phyloP scores from a whole-genome alignment of 192 early-diverging fungal species.

The Mortierella hygrophila region DNA sequence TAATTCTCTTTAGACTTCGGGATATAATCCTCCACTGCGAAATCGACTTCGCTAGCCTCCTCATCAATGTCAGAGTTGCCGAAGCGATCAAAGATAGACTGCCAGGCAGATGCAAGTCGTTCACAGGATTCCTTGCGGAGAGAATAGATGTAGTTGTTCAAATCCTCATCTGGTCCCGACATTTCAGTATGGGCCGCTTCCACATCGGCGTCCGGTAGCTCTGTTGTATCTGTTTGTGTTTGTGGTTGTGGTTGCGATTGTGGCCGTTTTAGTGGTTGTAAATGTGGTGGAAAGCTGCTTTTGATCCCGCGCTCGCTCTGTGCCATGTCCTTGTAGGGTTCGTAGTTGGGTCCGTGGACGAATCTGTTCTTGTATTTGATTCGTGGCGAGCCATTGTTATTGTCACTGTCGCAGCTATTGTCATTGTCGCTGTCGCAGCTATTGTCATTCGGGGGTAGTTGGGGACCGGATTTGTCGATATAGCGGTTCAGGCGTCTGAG shows the following conservation, averaged over 20 bases:
- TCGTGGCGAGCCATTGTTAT: not conserved
- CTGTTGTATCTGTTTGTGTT: too few species aligned
- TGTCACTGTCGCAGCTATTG: not conserved
- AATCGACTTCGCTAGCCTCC: not conserved
- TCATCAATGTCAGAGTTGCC: not conserved
- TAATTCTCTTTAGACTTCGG: too few species aligned
- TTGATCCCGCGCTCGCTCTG: too few species aligned
- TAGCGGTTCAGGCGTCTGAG: too few species aligned
- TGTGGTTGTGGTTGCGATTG: not conserved
- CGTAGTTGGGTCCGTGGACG: not conserved
- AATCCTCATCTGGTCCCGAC: not conserved
- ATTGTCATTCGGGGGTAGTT: not conserved
- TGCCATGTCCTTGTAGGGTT: too few species aligned
- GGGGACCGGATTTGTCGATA: too few species aligned
- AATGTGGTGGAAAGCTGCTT: not conserved
- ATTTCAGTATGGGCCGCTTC: not conserved
- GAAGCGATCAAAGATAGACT: not conserved
- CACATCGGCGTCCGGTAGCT: not conserved
- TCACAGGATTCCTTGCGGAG: not conserved
- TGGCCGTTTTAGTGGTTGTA: not conserved
- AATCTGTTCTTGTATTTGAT: not conserved
- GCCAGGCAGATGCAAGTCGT: not conserved
- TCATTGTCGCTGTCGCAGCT: not conserved
- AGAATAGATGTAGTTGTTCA: not conserved
- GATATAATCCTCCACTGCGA: not conserved